Evolutionary conservation across 2,329 filamentous ascomycete genomes (phyloP).

Genomic region (Ilyonectria sp.): DNA sequence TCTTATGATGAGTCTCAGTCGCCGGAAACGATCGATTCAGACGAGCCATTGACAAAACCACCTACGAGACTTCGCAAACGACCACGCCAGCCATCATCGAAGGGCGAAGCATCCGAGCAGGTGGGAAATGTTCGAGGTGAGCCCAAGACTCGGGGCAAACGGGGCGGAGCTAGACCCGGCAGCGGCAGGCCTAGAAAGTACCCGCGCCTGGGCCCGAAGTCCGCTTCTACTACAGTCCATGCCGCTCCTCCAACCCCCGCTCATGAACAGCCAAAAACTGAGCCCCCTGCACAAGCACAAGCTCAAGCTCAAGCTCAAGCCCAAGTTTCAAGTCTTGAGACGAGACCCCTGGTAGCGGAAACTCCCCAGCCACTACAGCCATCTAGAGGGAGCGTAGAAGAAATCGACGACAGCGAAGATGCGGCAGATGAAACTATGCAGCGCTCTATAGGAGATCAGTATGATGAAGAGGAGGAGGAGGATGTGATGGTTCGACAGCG

Average conservation of each 20-base stretch:
- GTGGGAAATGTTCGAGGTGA: slow-evolving; percentile 39
- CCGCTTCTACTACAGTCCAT: slow-evolving; percentile 15
- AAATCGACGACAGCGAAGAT: slow-evolving; percentile 51
- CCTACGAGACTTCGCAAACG: slow-evolving; percentile 48
- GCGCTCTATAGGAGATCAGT: slow-evolving; percentile 32
- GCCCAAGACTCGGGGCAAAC: slow-evolving; percentile 53
- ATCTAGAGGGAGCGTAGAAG: slow-evolving; percentile 40
- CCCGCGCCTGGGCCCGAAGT: slow-evolving; percentile 47
- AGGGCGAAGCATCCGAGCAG: slow-evolving; percentile 24
- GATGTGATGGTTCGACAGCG: slow-evolving; percentile 50
- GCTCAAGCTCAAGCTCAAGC: background rate
- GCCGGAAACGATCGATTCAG: slow-evolving; percentile 39
- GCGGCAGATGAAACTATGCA: slow-evolving; percentile 35
- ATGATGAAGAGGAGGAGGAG: slow-evolving; percentile 49
- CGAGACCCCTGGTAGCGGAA: background rate
- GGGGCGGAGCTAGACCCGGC: slow-evolving; percentile 56
- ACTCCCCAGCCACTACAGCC: background rate
- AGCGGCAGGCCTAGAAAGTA: slow-evolving; percentile 59
- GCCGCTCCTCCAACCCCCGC: slow-evolving; percentile 19
- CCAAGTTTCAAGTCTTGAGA: background rate
- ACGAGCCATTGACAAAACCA: slow-evolving; percentile 39
- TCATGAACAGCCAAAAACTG: slow-evolving; percentile 33
- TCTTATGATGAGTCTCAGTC: slow-evolving; percentile 44
- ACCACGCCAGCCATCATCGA: slow-evolving; percentile 34
- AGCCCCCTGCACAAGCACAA: slow-evolving; percentile 6